Percentiles rank a stretch among this genome's conserved stretches.
These are phyloP conservation scores for Chaetomiaceae sp. DNA, from an alignment of 2,329 filamentous ascomycete species.

Conservation along the genomic window DNA sequence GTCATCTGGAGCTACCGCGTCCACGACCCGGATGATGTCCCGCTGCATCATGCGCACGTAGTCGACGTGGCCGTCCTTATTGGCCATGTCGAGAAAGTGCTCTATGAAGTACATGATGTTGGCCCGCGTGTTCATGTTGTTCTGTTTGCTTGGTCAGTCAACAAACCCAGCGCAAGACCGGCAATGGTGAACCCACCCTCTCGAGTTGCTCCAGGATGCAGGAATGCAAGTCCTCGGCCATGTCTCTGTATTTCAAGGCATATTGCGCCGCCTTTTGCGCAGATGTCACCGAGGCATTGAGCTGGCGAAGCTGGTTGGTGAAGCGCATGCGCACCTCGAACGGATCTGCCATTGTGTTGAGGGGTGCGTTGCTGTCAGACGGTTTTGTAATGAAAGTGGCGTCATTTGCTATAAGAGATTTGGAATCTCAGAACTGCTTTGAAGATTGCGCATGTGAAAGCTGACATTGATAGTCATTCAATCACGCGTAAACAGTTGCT, in stretches of 20 bases:
- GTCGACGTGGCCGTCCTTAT: slow-evolving; percentile 68
- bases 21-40: slow-evolving; percentile 86
- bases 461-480: neutral
- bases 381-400: neutral
- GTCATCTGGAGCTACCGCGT: slow-evolving; percentile 83
- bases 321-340: slow-evolving; percentile 99
- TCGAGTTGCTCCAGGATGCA: slow-evolving; percentile 97
- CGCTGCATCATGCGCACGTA: slow-evolving; percentile 94
- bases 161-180: neutral
- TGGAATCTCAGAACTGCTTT: neutral
- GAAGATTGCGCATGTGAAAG: neutral
- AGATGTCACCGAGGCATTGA: slow-evolving; percentile 85
- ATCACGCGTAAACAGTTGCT: no score
- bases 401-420: neutral
- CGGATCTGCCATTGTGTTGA: slow-evolving; percentile 62
- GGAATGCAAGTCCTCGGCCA: slow-evolving; percentile 95
- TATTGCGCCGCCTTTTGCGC: slow-evolving; percentile 91
- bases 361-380: neutral
- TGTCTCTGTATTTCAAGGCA: slow-evolving; percentile 87
- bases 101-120: slow-evolving; percentile 99
- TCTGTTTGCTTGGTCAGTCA: slow-evolving; percentile 43
- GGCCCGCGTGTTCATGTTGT: slow-evolving; percentile 92
- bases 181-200: slow-evolving; percentile 49
- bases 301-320: slow-evolving; percentile 80
- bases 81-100: slow-evolving; percentile 82